These are phyloP conservation scores for Dactylellina drechsleri DNA, from an alignment of 2,329 filamentous ascomycete species.

Conservation along the genomic window DNA sequence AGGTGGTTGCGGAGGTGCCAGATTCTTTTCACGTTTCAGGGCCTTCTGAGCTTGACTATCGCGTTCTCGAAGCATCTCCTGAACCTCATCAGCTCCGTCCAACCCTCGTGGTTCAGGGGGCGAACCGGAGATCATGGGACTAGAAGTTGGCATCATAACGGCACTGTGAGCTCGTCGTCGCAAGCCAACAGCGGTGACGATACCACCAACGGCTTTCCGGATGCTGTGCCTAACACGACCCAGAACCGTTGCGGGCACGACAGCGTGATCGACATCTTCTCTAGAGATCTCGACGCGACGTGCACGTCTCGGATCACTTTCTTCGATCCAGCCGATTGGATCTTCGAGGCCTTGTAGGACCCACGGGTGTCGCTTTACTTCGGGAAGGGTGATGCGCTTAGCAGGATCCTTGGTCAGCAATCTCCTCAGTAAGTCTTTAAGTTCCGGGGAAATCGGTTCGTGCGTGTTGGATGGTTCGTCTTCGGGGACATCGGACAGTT, in stretches of 20 bases:
- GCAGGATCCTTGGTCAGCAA: conserved; percentile 90
- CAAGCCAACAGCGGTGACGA: conserved; percentile 64
- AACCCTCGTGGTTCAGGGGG: conserved; percentile 38
- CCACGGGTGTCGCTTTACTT: conserved; percentile 96
- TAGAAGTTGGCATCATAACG: conserved; percentile 54
- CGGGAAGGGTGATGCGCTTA: conserved; percentile 85
- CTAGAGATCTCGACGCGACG: conserved; percentile 91
- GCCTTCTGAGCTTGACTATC: conserved; percentile 54
- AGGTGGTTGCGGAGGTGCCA: conserved; percentile 34
- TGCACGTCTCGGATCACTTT: conserved; percentile 84
- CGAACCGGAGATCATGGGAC: conserved; percentile 14
- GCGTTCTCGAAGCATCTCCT: conserved; percentile 48
- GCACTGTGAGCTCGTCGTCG: conserved; percentile 56
- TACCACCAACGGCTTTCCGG: conserved; percentile 73
- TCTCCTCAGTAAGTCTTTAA: conserved; percentile 79
- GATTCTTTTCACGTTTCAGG: conserved; percentile 44
- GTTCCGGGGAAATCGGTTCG: conserved; percentile 81
- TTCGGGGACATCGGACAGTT: conserved; percentile 49
- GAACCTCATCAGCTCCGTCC: conserved; percentile 48
- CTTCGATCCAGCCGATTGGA: conserved; percentile 84
- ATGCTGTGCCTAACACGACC: conserved; percentile 84
- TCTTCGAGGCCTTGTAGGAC: conserved; percentile 81
- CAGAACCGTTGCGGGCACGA: conserved; percentile 86
- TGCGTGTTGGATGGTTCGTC: conserved; percentile 66
- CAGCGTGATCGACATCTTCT: conserved; percentile 86